Evolutionary conservation across 352 stramenopile species (phyloP).

Genomic region (Phytophthora tubulina): DNA sequence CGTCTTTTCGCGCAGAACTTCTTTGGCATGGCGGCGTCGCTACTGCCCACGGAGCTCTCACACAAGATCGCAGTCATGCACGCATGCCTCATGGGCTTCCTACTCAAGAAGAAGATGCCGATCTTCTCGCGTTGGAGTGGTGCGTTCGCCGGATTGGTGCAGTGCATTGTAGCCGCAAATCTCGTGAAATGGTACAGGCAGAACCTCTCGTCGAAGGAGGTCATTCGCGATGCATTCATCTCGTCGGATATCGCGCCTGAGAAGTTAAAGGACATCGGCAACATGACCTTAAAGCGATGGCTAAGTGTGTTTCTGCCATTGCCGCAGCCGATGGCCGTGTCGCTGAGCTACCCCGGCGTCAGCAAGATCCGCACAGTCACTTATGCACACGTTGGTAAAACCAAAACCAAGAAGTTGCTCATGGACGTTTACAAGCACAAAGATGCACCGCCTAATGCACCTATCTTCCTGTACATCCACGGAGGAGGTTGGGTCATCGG

Average conservation of each 20-base stretch:
- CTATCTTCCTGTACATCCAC: conserved; percentile 77
- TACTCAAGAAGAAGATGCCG: conserved; percentile 56
- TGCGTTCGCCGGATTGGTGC: conserved; percentile 52
- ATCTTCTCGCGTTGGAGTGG: conserved; percentile 66
- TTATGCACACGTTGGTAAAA: conserved; percentile 69
- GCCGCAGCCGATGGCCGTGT: conserved; percentile 57
- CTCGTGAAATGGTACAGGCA: conserved; percentile 49
- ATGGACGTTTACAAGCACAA: conserved; percentile 77
- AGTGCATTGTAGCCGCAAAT: conserved; percentile 55
- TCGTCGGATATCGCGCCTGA: conserved; percentile 45
- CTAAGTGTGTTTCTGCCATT: conserved; percentile 63
- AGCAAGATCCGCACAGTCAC: conserved; percentile 50
- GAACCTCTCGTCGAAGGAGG: conserved; percentile 58
- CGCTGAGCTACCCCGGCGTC: conserved; percentile 58
- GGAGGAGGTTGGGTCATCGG: conserved; percentile 74
- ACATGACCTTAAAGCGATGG: conserved; percentile 58
- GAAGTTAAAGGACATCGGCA: conserved; percentile 48
- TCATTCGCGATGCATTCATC: conserved; percentile 49
- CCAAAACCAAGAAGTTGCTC: conserved; percentile 53
- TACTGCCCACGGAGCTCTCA: conserved; percentile 62
- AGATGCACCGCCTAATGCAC: conserved; percentile 51
- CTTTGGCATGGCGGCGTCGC: conserved; percentile 47
- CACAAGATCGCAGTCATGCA: conserved; percentile 61
- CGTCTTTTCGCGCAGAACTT: conserved; percentile 45
- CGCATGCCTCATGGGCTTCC: conserved; percentile 43